These are phyloP conservation scores for Patellifolia procumbens DNA, from an alignment of 179 eudicot species.

Conservation along the genomic window DNA sequence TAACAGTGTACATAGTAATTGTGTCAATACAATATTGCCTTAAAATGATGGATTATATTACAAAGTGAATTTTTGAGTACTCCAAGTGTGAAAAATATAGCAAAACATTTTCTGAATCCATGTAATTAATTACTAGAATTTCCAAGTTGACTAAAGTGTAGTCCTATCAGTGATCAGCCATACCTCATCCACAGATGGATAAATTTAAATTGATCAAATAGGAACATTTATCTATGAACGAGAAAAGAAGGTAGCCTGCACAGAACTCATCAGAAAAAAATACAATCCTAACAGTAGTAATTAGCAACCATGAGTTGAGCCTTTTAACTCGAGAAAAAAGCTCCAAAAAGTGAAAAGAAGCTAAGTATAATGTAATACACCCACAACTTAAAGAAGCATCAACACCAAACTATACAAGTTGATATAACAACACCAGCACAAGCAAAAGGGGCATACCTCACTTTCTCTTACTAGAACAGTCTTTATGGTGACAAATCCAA, in stretches of 20 bases:
- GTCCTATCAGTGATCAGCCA: not conserved
- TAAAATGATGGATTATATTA: not conserved
- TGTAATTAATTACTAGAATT: not conserved
- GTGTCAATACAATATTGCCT: not conserved
- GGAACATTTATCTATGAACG: not conserved
- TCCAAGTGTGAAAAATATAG: not conserved
- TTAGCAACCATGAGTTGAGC: not conserved
- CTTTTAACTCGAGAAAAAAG: not conserved
- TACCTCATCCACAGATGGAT: not conserved
- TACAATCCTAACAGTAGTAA: too few relatives aligned
- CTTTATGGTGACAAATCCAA: slow-evolving; percentile 92
- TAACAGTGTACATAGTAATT: not conserved
- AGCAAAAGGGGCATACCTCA: slow-evolving; percentile 62
- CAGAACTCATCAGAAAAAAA: not conserved
- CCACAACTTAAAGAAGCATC: not conserved
- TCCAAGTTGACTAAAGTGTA: not conserved
- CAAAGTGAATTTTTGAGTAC: not conserved
- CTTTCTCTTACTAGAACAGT: slow-evolving; percentile 73
- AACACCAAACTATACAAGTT: not conserved
- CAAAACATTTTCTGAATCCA: not conserved
- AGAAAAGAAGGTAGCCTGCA: not conserved
- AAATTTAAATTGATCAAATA: not conserved
- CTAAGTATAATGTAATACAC: not conserved
- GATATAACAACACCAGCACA: not conserved
- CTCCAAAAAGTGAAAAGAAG: not conserved